phyloP scores from a whole-genome alignment of 257 asterid genomes.

The Plantago ovata region DNA sequence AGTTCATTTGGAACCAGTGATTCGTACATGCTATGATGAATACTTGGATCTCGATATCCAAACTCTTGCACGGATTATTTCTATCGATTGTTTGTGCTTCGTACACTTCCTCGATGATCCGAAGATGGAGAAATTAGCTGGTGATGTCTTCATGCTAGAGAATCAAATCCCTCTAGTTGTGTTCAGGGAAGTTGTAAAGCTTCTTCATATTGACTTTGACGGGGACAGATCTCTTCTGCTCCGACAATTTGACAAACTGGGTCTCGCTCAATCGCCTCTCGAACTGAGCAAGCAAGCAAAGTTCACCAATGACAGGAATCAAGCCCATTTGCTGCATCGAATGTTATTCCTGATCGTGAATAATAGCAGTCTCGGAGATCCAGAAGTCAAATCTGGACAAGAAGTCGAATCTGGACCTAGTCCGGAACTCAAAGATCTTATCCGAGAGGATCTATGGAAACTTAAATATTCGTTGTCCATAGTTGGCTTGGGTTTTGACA shows the following conservation, averaged over 20 bases:
- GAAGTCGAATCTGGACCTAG: too few species aligned
- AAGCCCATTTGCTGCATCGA: slow-evolving; percentile 33
- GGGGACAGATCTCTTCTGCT: slow-evolving; percentile 1
- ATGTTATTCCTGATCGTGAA: slow-evolving; percentile 33
- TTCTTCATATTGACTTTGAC: neutral
- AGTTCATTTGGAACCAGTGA: slow-evolving; percentile 23
- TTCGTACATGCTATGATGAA: slow-evolving; percentile 36
- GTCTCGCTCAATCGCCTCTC: slow-evolving; percentile 31
- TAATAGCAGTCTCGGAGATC: neutral
- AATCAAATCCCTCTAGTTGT: slow-evolving; percentile 34
- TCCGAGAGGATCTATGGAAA: too few species aligned
- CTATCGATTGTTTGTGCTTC: slow-evolving; percentile 43
- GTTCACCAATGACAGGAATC: neutral
- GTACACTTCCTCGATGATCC: slow-evolving; percentile 18
- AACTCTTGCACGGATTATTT: slow-evolving; percentile 38
- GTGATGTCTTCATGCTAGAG: slow-evolving; percentile 39
- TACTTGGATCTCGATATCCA: slow-evolving; percentile 38
- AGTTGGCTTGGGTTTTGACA: too few species aligned
- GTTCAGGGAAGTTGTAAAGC: slow-evolving; percentile 21
- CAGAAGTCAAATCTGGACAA: too few species aligned
- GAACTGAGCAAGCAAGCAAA: slow-evolving; percentile 10
- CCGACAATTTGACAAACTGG: slow-evolving; percentile 15
- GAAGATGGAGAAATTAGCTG: slow-evolving; percentile 10
- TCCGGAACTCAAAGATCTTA: too few species aligned
- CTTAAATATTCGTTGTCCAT: too few species aligned